Evolutionary conservation across 441 rosid genomes (phyloP), one percentile per base, ranked within the genome.

Genomic region (Eruca vesicaria): DNA sequence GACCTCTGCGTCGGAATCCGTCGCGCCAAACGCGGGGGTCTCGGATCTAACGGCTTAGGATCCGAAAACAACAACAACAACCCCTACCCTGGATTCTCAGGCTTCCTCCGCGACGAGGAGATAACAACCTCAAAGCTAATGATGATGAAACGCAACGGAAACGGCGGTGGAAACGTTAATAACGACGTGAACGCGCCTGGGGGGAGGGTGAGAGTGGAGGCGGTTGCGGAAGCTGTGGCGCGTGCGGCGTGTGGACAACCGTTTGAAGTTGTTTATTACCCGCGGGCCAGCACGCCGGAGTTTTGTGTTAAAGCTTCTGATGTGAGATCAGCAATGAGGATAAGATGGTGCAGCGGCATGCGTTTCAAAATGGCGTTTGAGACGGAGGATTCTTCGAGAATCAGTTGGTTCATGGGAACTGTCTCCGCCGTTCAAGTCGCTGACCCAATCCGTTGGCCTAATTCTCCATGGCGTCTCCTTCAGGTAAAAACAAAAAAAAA

Each of bases 321-420:
- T 5, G 90, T 87, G 14, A 82, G 73, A 80, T 69, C 87, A 9
- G 92, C 90, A 11, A 86, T 85, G 90, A 84, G 84, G 73, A 77
- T 84, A 20, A 82, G 82, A 50, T 86, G 88, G 91, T 79, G 80
- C 59, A 74, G 83, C 29, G 92, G 68, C 5, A 64, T 64, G 68
- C 68, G 68, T 41, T 64, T 64, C 10, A 64, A 64, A 64, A 88
- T 86, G 92, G 79, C 92, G 55, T 88, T 88, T 18, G 90, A 88
- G 68, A 88, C 92, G 0, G 90, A 88, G 79, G 92, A 88, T 55
- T 88, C 87, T 26, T 88, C 88, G 0, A 73, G 92, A 76, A 86
- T 86, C 68, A 88, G 89, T 66, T 88, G 92, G 92, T 86, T 84
- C 76, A 82, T 86, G 89, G 92, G 92, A 9, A 84, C 88, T 7